Conservation (phyloP, 2,329 filamentous ascomycete genomes). For the Botryosphaeria agaves region DNA sequence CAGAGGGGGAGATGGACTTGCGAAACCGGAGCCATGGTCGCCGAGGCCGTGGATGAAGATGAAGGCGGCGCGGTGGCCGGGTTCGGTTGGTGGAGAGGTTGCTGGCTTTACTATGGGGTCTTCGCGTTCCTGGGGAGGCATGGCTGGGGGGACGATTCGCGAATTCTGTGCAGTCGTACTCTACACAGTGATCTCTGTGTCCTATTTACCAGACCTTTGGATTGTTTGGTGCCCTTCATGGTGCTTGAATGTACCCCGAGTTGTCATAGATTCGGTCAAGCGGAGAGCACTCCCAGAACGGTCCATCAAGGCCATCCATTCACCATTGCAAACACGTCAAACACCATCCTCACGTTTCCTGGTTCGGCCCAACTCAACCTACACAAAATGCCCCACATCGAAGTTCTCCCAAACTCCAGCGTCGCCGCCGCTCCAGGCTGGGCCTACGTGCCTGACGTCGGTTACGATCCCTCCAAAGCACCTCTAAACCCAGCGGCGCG, state of each 20-base stretch:
- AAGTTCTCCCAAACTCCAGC: constrained; percentile 57
- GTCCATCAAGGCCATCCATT: not conserved
- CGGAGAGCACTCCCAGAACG: too few species aligned
- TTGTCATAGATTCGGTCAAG: too few species aligned
- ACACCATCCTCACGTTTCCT: not conserved
- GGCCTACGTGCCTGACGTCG: constrained; percentile 73
- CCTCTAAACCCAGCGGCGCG: constrained; percentile 33
- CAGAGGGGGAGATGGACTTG: not conserved
- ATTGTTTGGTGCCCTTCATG: too few species aligned
- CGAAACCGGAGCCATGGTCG: constrained; percentile 18
- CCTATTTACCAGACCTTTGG: too few species aligned
- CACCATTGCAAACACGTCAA: not conserved
- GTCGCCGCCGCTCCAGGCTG: constrained; percentile 65
- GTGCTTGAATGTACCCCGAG: too few species aligned
- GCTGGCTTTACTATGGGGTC: constrained; percentile 21
- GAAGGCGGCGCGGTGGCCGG: constrained; percentile 23
- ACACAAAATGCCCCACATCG: constrained; percentile 48
- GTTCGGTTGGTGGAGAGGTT: constrained; percentile 14
- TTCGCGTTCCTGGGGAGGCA: too few species aligned
- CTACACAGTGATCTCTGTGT: too few species aligned
- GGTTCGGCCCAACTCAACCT: not conserved
- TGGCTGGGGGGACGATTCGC: too few species aligned
- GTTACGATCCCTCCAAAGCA: constrained; percentile 38
- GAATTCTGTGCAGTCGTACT: too few species aligned
- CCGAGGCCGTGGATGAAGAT: constrained; percentile 30